A percentile compares a stretch with the other conserved stretches of the same genome.
phyloP scores from a whole-genome alignment of 345 rosid genomes.

The Ricinus communis region DNA sequence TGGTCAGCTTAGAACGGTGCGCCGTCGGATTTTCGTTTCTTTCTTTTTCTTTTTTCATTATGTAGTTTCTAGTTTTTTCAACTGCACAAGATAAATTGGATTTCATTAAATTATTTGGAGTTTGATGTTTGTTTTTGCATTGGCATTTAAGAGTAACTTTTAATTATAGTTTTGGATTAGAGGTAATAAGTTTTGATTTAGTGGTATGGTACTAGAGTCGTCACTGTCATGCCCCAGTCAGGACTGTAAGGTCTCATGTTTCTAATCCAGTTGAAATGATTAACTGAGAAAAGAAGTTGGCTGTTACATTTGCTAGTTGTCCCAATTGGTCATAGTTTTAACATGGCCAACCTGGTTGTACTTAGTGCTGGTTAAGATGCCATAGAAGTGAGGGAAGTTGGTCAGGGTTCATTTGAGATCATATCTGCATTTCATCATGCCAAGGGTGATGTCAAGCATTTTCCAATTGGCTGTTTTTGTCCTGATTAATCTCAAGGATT shows the following conservation, averaged over 20 bases:
- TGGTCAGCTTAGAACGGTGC: constrained; percentile 59
- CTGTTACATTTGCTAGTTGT: background rate
- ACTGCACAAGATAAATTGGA: background rate
- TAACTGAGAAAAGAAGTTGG: no score
- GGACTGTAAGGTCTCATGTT: no score
- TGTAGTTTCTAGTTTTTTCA: background rate
- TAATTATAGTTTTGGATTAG: background rate
- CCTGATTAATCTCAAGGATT: background rate
- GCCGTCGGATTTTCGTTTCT: no score
- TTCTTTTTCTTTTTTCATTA: background rate
- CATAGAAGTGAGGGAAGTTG: background rate
- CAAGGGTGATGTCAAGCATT: no score
- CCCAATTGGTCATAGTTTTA: background rate
- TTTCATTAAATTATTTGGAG: no score
- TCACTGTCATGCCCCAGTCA: no score
- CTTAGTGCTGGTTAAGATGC: background rate
- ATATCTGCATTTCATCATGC: no score
- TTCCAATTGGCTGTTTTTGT: background rate
- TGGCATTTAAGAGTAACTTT: background rate
- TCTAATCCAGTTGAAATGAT: no score
- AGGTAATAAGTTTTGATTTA: no score
- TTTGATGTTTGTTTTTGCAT: background rate
- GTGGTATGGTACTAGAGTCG: no score
- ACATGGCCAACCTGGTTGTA: background rate
- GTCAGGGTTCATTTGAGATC: no score